Evolutionary conservation across 2,329 filamentous ascomycete species (phyloP).

Genomic region (Cercospora beticola): DNA sequence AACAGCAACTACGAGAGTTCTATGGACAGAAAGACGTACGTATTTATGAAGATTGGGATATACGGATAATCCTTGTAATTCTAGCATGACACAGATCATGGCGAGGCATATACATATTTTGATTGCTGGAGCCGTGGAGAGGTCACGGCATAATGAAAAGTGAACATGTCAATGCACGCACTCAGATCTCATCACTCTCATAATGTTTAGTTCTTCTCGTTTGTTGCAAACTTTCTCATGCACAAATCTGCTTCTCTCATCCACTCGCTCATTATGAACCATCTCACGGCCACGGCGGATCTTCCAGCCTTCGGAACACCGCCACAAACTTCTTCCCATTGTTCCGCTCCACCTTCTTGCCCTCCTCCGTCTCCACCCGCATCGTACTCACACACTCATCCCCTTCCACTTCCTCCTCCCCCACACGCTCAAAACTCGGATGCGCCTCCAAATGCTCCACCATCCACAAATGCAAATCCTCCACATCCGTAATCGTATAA

Average conservation of each 20-base stretch:
- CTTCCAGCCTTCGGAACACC: slow-evolving; percentile 75
- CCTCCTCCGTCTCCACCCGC: slow-evolving; percentile 87
- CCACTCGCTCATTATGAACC: background rate
- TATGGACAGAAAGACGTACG: slow-evolving; percentile 1
- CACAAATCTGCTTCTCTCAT: background rate
- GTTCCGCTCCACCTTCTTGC: slow-evolving; percentile 93
- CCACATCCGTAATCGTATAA: slow-evolving; percentile 97
- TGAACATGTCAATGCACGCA: background rate
- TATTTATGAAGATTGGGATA: background rate
- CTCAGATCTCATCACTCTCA: background rate
- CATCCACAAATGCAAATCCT: slow-evolving; percentile 93
- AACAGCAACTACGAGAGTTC: background rate
- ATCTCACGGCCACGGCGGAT: slow-evolving; percentile 68
- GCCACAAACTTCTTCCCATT: slow-evolving; percentile 88
- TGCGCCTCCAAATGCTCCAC: slow-evolving; percentile 77
- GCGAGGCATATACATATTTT: background rate
- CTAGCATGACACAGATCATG: background rate
- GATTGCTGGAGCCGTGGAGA: background rate
- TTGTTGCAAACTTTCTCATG: background rate
- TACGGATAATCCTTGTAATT: background rate
- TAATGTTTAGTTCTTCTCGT: background rate
- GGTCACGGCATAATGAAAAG: background rate
- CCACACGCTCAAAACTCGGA: slow-evolving; percentile 73
- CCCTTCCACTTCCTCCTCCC: slow-evolving; percentile 60
- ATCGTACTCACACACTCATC: slow-evolving; percentile 74